phyloP scores from a whole-genome alignment of 345 rosid genomes.

The Eucalyptus coolabah region DNA sequence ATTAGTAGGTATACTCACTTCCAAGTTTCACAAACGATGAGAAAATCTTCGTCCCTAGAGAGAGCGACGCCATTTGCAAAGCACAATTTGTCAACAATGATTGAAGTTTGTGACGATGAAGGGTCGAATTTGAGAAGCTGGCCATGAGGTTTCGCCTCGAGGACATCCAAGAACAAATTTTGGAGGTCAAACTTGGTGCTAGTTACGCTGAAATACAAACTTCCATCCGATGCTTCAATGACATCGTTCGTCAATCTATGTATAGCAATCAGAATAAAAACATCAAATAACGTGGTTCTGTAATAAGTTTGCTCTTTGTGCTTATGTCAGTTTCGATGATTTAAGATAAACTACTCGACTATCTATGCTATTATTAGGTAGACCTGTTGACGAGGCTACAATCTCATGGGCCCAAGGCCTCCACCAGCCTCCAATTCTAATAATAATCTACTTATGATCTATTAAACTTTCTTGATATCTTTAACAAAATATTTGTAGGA shows the following conservation, averaged over 20 bases:
- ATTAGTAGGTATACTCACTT: neutral
- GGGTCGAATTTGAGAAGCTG: constrained; percentile 44
- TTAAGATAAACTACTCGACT: neutral
- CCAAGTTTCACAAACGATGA: constrained; percentile 29
- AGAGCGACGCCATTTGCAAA: constrained; percentile 48
- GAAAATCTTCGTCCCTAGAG: constrained; percentile 22
- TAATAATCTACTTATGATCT: neutral
- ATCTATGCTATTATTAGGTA: neutral
- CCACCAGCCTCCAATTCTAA: neutral
- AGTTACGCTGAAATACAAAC: constrained; percentile 25
- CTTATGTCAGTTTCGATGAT: neutral
- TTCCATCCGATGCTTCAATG: constrained; percentile 36
- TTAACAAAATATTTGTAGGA: neutral
- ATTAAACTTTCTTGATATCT: neutral
- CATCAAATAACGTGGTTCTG: neutral
- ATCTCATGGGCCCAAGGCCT: neutral
- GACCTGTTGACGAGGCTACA: neutral
- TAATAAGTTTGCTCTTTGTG: neutral
- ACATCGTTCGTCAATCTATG: constrained; percentile 3
- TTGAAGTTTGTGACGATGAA: constrained; percentile 1
- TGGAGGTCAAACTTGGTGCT: constrained; percentile 30
- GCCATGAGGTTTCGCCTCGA: constrained; percentile 43
- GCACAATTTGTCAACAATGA: constrained; percentile 17
- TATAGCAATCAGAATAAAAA: neutral
- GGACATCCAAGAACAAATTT: constrained; percentile 23